Conservation (phyloP, 108 stramenopile species). For the Fragilariopsis cylindrus region DNA sequence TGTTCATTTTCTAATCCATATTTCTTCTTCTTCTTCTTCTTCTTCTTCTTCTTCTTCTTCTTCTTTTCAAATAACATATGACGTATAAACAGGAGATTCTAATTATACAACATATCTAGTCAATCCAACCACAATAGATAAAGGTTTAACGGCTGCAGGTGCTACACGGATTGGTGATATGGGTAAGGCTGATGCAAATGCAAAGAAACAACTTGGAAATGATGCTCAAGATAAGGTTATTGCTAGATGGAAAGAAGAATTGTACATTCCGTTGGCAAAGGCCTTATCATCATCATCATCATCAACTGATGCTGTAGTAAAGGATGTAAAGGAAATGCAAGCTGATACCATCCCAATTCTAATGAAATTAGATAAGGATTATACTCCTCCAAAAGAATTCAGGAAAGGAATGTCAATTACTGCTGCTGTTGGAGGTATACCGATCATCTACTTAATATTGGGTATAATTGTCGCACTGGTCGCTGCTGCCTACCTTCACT, state of each 20-base stretch:
- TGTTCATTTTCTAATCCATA: no score
- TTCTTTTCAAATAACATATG: no score
- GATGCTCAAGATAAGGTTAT: constrained; percentile 60
- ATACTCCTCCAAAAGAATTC: constrained; percentile 20
- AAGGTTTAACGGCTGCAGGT: constrained; percentile 58
- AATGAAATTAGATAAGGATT: constrained; percentile 34
- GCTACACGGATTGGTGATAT: constrained; percentile 59
- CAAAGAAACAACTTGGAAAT: constrained; percentile 48
- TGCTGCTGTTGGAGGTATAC: neutral
- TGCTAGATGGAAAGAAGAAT: constrained; percentile 39
- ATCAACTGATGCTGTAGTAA: neutral
- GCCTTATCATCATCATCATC: neutral
- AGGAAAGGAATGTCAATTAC: neutral
- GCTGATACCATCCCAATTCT: constrained; percentile 21
- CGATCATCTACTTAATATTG: neutral
- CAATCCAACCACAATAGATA: constrained; percentile 69
- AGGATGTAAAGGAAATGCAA: constrained; percentile 31
- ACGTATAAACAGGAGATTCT: constrained; percentile 42
- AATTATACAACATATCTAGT: constrained; percentile 61
- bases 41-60: no score
- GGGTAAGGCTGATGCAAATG: constrained; percentile 73
- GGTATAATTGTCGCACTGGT: constrained; percentile 1
- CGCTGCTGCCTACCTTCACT: neutral
- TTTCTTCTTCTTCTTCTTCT: no score
- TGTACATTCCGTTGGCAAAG: constrained; percentile 31